phyloP scores from a whole-genome alignment of 2,329 filamentous ascomycete genomes.

The Aspergillus bombycis region DNA sequence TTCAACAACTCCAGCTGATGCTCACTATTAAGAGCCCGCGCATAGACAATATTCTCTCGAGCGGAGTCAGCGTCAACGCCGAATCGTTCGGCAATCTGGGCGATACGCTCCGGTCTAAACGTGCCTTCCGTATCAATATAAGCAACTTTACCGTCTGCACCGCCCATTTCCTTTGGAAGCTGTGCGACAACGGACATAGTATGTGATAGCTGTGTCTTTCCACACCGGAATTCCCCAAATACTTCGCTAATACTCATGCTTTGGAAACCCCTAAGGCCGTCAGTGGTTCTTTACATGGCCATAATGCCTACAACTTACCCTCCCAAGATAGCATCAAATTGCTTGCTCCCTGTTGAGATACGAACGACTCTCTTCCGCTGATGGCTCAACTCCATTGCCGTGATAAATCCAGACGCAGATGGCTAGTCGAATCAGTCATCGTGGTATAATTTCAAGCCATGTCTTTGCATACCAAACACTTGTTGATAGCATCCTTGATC shows the following conservation, averaged over 20 bases:
- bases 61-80: slow-evolving; percentile 61
- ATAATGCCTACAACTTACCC: slow-evolving; percentile 48
- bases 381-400: slow-evolving; percentile 65
- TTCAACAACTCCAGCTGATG: slow-evolving; percentile 67
- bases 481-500: slow-evolving; percentile 67
- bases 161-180: slow-evolving; percentile 60
- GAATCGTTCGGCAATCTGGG: slow-evolving; percentile 68
- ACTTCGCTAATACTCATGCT: slow-evolving; percentile 69
- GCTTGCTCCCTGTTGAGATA: slow-evolving; percentile 71
- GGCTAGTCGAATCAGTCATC: slow-evolving; percentile 49
- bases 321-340: slow-evolving; percentile 66
- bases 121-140: slow-evolving; percentile 71
- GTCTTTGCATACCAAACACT: slow-evolving; percentile 54
- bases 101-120: slow-evolving; percentile 68
- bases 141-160: slow-evolving; percentile 69
- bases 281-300: background rate
- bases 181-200: slow-evolving; percentile 69
- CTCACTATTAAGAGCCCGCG: slow-evolving; percentile 67
- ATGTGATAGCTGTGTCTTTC: slow-evolving; percentile 71
- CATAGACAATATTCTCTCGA: slow-evolving; percentile 69
- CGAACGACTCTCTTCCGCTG: slow-evolving; percentile 65
- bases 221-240: slow-evolving; percentile 55
- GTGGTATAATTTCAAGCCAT: background rate
- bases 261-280: slow-evolving; percentile 61
- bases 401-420: slow-evolving; percentile 64